Percentiles rank a stretch among this genome's conserved stretches.
These are phyloP conservation scores for Metschnikowia shivogae DNA, from an alignment of 805 yeast genomes.

Conservation along the genomic window DNA sequence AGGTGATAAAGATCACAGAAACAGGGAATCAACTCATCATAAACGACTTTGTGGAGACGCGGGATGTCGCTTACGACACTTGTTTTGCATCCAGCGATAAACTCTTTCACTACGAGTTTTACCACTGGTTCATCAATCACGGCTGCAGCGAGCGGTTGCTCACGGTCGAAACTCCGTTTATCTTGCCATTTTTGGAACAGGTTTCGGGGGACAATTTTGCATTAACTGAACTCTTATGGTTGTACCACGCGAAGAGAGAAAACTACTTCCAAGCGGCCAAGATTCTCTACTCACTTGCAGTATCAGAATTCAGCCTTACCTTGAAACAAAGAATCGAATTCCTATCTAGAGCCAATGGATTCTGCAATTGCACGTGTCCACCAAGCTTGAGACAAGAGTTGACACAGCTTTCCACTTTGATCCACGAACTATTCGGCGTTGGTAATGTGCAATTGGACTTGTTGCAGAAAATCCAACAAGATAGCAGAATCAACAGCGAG, in stretches of 20 bases:
- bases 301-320: slow-evolving; percentile 64
- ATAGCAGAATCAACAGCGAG: slow-evolving; percentile 44
- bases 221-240: slow-evolving; percentile 82
- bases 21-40: slow-evolving; percentile 36
- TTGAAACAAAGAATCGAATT: slow-evolving; percentile 78
- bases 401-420: slow-evolving; percentile 61
- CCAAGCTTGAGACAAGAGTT: slow-evolving; percentile 73
- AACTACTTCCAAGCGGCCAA: slow-evolving; percentile 81
- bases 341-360: slow-evolving; percentile 88
- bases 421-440: slow-evolving; percentile 79
- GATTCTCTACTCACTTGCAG: slow-evolving; percentile 63
- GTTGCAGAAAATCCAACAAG: slow-evolving; percentile 45
- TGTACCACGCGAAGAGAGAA: slow-evolving; percentile 79
- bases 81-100: slow-evolving; percentile 76
- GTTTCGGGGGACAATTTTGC: slow-evolving; percentile 59
- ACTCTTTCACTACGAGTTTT: slow-evolving; percentile 85
- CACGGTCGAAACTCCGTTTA: slow-evolving; percentile 76
- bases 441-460: slow-evolving; percentile 80
- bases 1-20: slow-evolving; percentile 46
- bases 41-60: slow-evolving; percentile 51
- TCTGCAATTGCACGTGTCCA: slow-evolving; percentile 80
- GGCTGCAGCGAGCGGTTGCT: slow-evolving; percentile 74
- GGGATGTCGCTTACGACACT: slow-evolving; percentile 69
- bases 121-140: slow-evolving; percentile 84
- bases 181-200: slow-evolving; percentile 72